Base-by-base conservation (phyloP, 1,139 yeast genomes). In the Lodderomyces pseudojiufengensis region DNA sequence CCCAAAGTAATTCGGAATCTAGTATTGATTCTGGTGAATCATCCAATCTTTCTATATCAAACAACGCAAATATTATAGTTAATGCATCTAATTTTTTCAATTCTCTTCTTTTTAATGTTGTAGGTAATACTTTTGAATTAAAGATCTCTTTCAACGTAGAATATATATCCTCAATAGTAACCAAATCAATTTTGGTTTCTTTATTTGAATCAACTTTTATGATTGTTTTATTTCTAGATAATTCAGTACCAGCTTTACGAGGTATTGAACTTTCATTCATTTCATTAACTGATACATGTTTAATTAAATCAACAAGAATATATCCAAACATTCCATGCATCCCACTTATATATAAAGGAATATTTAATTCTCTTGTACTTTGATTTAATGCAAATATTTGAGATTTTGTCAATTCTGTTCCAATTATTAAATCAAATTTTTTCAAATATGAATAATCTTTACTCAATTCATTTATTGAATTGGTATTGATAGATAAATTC, bases 251-350 rank as follows among this genome's bases (percentile, higher is more conserved):
- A 47, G 61, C 39, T 63, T 64, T 47, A 63, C 73, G 51, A 52
- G 73, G 45, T 61, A 72, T 60, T 48, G 77, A 75, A 33, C 85
- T 79, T 46, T 70, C 65, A 31, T 65, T 68, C 43, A 52, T 54
- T 36, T 58, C 66, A 2, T 58, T 47, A 4, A 59, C 61, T 23
- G 78, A 75, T 29, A 67, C 64, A 57, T 86, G 90, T 37, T 69
- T 58, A 13, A 87, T 75, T 42, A 92, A 67, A 57, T 94, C 98
- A 3, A 80, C 80, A 51, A 90, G 79, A 2, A 86, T 73, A 52
- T 78, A 85, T 1, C 96, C 97, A 55, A 76, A 87, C 55, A 88
- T 63, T 0, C 98, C 98, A 54, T 83, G 84, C 7, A 79, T 54
- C 0, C 82, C 84, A 0, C 86, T 63, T 4, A 76, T 71, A 54